Percentiles rank a stretch among this genome's conserved stretches.
Conservation (phyloP, 106 monocot species). For the Dendrobium nobile region DNA sequence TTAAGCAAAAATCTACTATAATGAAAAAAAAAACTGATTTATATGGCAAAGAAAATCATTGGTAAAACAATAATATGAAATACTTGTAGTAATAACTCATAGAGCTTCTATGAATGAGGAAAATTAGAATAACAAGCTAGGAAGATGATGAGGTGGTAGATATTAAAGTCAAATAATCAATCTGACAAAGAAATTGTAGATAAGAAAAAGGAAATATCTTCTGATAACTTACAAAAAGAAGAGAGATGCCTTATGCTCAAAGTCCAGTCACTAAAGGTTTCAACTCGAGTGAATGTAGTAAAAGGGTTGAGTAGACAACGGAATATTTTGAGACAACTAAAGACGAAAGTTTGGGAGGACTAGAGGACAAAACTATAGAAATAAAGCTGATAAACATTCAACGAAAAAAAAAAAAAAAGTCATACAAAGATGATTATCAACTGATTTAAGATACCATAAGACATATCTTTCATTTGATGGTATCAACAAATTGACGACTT, state of each 20-base stretch:
- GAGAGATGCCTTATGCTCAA: not conserved
- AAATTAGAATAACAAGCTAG: not conserved
- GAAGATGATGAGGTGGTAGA: not conserved
- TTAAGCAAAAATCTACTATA: not conserved
- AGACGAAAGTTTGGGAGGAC: not conserved
- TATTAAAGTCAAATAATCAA: not conserved
- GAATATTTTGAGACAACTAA: not conserved
- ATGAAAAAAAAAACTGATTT: not conserved
- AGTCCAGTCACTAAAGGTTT: not conserved
- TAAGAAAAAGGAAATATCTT: not conserved
- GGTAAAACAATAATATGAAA: not conserved
- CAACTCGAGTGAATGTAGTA: not conserved
- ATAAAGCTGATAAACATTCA: slow-evolving; percentile 1
- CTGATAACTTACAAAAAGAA: not conserved
- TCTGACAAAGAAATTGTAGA: not conserved
- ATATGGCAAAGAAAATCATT: not conserved
- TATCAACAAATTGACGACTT: not conserved
- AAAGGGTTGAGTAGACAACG: not conserved
- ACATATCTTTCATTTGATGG: not conserved
- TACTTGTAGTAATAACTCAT: not conserved
- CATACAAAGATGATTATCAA: not conserved
- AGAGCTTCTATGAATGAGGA: not conserved
- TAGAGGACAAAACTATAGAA: not conserved
- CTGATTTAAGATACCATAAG: not conserved
- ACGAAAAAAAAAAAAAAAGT: not conserved